phyloP scores from a whole-genome alignment of 192 early-diverging fungal species.

The Dissophora globulifera region DNA sequence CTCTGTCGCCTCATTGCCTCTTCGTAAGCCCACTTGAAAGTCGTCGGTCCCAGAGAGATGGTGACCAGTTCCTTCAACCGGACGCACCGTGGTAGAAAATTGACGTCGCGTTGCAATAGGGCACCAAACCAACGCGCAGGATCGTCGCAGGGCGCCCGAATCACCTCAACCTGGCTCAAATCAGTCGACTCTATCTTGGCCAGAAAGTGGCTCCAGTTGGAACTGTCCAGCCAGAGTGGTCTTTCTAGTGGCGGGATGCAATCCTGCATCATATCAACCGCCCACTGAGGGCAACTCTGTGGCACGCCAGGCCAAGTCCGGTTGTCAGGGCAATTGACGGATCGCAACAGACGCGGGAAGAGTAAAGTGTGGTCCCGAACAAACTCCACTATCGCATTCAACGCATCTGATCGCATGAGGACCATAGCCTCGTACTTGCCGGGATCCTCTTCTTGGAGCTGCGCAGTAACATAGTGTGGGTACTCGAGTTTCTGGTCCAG shows the following conservation, averaged over 20 bases:
- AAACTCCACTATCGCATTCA: conserved; percentile 22
- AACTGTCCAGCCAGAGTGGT: background rate
- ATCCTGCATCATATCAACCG: too few relatives aligned
- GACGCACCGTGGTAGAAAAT: conserved; percentile 12
- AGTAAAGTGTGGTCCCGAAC: conserved; percentile 6
- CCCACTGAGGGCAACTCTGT: background rate
- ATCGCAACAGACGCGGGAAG: background rate
- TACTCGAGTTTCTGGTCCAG: conserved; percentile 21
- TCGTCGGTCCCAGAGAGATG: background rate
- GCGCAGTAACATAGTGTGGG: background rate
- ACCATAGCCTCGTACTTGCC: background rate
- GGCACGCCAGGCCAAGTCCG: background rate
- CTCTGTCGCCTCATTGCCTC: conserved; percentile 12
- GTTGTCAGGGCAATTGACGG: conserved; percentile 15
- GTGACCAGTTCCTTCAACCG: background rate
- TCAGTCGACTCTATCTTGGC: conserved; percentile 1
- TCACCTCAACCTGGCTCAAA: background rate
- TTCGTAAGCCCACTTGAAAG: conserved; percentile 18
- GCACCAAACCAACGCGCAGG: background rate
- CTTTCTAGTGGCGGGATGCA: conserved; percentile 5
- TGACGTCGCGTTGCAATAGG: background rate
- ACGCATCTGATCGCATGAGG: background rate
- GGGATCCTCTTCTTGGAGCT: background rate
- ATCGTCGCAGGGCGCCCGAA: background rate
- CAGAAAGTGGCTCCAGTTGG: conserved; percentile 18